phyloP scores from a whole-genome alignment of 176 grass and related monocot species.

The Hordeum marinum region DNA sequence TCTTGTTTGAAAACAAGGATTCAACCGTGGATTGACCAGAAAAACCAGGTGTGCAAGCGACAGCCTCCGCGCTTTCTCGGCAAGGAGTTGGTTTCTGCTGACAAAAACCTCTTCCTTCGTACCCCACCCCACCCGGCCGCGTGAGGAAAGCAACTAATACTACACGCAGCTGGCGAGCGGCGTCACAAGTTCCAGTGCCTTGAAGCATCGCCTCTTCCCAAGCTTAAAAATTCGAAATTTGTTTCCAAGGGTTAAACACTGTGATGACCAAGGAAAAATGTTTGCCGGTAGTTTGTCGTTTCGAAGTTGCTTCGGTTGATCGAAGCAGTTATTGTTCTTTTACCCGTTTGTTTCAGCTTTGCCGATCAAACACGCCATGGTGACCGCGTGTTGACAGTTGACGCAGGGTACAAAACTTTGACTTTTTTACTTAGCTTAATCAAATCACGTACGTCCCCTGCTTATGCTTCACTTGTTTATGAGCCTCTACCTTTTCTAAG shows the following conservation, averaged over 20 bases:
- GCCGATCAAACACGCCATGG: constrained; percentile 22
- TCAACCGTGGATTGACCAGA: constrained; percentile 4
- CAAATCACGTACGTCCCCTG: background rate
- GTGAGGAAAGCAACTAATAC: background rate
- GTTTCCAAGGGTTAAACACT: background rate
- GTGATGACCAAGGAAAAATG: background rate
- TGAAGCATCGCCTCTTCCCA: background rate
- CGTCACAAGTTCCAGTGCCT: background rate
- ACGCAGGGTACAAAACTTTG: constrained; percentile 7
- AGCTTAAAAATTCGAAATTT: no score
- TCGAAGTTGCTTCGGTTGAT: constrained; percentile 1
- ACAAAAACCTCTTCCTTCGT: background rate
- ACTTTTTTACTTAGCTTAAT: background rate
- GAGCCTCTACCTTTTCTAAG: background rate
- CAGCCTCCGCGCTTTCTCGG: background rate
- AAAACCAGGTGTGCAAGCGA: constrained; percentile 13
- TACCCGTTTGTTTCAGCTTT: background rate
- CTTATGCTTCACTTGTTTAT: background rate
- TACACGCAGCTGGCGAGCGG: no score
- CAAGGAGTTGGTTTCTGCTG: constrained; percentile 10
- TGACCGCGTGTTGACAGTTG: constrained; percentile 12
- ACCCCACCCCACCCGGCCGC: background rate
- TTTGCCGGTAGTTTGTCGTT: background rate
- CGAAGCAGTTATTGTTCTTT: background rate
- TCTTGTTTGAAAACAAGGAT: background rate